Base-by-base conservation (phyloP, 1,139 yeast species). In the Nadsonia commutata region DNA sequence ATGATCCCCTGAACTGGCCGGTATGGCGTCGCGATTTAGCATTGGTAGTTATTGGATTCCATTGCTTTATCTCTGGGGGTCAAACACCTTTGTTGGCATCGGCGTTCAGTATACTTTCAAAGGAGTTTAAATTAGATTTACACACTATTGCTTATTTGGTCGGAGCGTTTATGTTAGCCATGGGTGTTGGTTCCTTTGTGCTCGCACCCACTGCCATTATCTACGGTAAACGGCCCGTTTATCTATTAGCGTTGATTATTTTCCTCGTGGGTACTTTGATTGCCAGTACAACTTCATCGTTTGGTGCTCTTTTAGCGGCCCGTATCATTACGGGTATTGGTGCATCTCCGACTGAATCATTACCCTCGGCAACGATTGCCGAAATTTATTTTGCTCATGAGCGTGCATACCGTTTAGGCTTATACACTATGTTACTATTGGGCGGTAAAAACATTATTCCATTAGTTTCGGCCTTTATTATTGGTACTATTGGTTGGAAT, bases 1-100 rank as follows among this genome's bases (percentile, higher is more conserved):
- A 81, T 55, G 90, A 80, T 54, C 90, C 90, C 0, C 63, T 80
- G 41, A 80, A 80, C 55, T 78, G 84, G 85, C 79, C 80, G 1
- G 54, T 69, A 5, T 73, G 78, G 76, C 64, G 72, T 40, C 62
- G 80, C 37, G 81, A 76, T 49, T 49, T 74, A 44, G 74, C 79
- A 20, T 60, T 76, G 42, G 52, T 66, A 19, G 70, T 70, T 31
- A 68, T 76, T 40, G 80, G 81, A 2, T 70, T 73, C 51, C 79
- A 74, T 48, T 71, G 76, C 19, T 73, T 76, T 51, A 58, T 76
- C 6, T 76, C 78, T 9, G 82, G 82, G 22, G 82, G 82, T 39
- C 78, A 74, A 59, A 68, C 78, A 2, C 77, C 82, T 1, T 58
- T 76, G 39, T 62, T 76, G 46, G 80, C 81, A 0, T 75, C 81